Base-by-base conservation (phyloP, 1,139 yeast species). In the Candida pseudocylindracea region DNA sequence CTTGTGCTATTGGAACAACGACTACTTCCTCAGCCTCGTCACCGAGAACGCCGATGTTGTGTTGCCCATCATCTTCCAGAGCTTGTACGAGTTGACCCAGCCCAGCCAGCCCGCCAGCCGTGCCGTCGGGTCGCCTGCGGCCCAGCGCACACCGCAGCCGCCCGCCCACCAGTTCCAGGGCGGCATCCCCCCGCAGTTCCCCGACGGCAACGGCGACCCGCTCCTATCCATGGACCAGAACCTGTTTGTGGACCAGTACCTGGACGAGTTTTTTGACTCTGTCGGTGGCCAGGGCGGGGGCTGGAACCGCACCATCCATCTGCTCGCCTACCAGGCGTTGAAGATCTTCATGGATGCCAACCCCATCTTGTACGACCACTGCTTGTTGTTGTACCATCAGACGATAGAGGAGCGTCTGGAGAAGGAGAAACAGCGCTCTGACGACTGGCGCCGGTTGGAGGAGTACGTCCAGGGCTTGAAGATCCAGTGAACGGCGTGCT, bases 291-390 rank as follows among this genome's bases (percentile, higher is more conserved):
- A 15, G 20, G 20, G 20, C 20, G 20, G 20, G 4, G 20, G 20
- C 20, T 88, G 98, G 98, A 88, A 88, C 50, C 67, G 92, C 43
- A 81, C 93, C 33, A 85, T 88, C 32, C 93, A 88, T 44, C 72
- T 81, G 36, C 69, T 88, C 60, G 88, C 93, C 3, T 83, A 71
- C 53, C 80, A 80, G 36, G 94, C 96, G 0, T 62, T 88, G 44
- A 83, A 85, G 50, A 78, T 81, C 37, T 85, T 91, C 45, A 72
- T 85, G 78, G 96, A 88, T 46, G 79, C 91, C 36, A 85, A 83
- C 49, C 93, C 94, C 11, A 72, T 75, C 8, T 60, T 88, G 31
- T 91, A 81, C 51, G 95, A 85, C 48, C 91, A 83, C 48, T 88
- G 96, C 49, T 78, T 92, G 13, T 67, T 80, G 46, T 57, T 81